Base-by-base conservation (phyloP, 441 rosid species). In the Eruca vesicaria region DNA sequence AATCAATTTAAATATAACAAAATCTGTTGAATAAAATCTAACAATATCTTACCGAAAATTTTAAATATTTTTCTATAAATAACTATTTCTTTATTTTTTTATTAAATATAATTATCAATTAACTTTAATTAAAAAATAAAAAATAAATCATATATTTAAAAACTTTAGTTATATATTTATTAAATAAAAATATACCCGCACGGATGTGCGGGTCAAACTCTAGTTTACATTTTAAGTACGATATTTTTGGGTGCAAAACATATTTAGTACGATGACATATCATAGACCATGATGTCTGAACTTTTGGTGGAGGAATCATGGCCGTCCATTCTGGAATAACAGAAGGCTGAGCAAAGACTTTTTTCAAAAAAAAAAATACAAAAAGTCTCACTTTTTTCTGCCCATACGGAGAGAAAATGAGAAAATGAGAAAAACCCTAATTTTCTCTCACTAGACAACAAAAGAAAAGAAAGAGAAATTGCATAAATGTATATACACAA, bases 311-410 rank as follows among this genome's bases (percentile, higher is more conserved):
- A 84, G 31, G 57, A 48, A 81, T 84, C 86, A 36, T 84, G 83
- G 82, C 86, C 85, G 87, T 88, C 84, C 88, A 77, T 74, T 82
- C 65, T 58, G 23, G 72, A 69, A 67, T 82, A 58, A 41, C 8
- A 61, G 35, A 75, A 52, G 74, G 23, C 57, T 18, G 57, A 9
- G 5, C 23, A 50, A 50, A 50, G 12, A 50, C 55, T 15, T 43
- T 43, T 48, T 15, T 19, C 7, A 48, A 16, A 48, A 16, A 7
- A 9, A 2, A 35, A 50, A 55, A 8, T 7, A 48, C 53, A 48
- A 63, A 59, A 69, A 52, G 56, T 72, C 57, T n/a, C 58, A 58
- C 43, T 78, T 78, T 79, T 58, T 69, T 73, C 69, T 52, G 32
- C 68, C 81, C 59, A 43, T 38, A 65, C 43, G 7, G 70, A 78